Evolutionary conservation across 2,329 filamentous ascomycete genomes (phyloP), one percentile per base, ranked within the genome.

Genomic region (Colletotrichum caudatum): DNA sequence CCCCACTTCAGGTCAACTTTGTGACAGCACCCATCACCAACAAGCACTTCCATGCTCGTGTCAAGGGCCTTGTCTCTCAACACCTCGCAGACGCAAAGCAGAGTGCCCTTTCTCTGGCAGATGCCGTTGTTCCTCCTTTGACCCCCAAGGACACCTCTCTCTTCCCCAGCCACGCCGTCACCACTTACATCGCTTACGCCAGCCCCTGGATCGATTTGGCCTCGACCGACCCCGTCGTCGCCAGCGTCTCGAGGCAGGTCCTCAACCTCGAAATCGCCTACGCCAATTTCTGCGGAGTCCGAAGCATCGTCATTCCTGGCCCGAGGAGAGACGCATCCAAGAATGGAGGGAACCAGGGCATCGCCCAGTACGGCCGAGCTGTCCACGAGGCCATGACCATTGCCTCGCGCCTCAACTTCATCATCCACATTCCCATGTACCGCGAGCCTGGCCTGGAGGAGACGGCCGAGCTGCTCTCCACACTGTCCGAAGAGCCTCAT

Each of bases 171-270:
- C 86, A 89, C 18, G 87, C 88, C 73, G 89, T 94, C 72, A 90
- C 90, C 74, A 93, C 94, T 64, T 85, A 96, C 71, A 88, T 97
- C 60, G 93, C 91, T 18, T 91, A 92, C 69, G 90, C 90, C n/a
- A 97, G 94, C 80, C 89, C 94, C 7, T 98, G 95, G 95, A 95
- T 97, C 75, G 95, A 98, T 78, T 84, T 98, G 16, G 92, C 91
- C 76, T 97, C 95, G 2, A 83, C 90, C 1, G 92, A 98, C 80
- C 93, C 94, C 8, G 82, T 95, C 73, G 91, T 98, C 74, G 91
- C 94, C 9, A 93, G 93, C 79, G 88, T 98, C 70, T 98, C 95
- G 46, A 90, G 93, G 56, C 95, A 98, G 82, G 93, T 97, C 8
- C 85, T 99, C 74, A 94, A 94, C 79, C 87, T 97, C 50, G 96